These are phyloP conservation scores for Aspergillus nomiae DNA, from an alignment of 2,329 filamentous ascomycete species.

Conservation along the genomic window DNA sequence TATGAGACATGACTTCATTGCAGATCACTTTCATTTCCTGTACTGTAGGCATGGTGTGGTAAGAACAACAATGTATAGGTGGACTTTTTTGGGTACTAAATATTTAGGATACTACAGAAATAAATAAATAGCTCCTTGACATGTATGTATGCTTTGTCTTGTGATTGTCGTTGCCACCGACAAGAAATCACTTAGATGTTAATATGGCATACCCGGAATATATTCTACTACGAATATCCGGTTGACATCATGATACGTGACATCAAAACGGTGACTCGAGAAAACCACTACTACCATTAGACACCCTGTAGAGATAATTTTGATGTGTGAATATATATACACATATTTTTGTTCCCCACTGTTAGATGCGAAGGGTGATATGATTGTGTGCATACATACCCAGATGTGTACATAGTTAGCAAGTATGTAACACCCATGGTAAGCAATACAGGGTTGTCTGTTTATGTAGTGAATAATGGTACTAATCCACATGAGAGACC, in stretches of 20 bases:
- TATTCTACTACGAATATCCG: background rate
- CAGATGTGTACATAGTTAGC: background rate
- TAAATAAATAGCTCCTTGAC: background rate
- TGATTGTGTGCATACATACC: background rate
- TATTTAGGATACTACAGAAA: background rate
- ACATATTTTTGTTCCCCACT: too few species aligned
- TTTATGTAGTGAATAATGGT: background rate
- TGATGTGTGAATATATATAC: too few species aligned
- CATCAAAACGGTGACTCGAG: background rate
- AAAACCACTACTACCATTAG: background rate
- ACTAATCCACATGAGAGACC: background rate
- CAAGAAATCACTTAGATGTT: too few species aligned
- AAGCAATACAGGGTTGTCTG: background rate
- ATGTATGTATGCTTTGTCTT: background rate
- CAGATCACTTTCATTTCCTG: background rate
- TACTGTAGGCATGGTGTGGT: background rate
- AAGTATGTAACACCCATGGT: background rate
- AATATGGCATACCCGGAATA: background rate
- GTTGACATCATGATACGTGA: background rate
- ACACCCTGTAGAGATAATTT: background rate
- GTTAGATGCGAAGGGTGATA: background rate
- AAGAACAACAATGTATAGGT: background rate
- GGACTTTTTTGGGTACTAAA: too few species aligned
- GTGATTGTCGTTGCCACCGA: background rate
- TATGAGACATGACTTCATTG: background rate